Conservation (phyloP, 345 rosid genomes). For the Nasturtium officinale region DNA sequence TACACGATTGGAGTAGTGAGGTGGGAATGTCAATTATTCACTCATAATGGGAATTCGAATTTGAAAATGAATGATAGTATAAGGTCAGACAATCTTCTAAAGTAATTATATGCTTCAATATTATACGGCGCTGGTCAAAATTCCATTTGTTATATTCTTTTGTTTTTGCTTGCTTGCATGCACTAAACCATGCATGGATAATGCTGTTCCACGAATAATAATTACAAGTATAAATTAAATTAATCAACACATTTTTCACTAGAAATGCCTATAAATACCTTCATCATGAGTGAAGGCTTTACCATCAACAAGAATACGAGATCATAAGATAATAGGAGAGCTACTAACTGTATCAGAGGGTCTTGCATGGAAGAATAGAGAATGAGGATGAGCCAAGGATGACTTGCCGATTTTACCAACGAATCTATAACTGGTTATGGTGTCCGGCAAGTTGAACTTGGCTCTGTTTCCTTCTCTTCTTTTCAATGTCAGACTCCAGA, state of each 20-base stretch:
- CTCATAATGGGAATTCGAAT: slow-evolving; percentile 19
- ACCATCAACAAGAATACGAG: slow-evolving; percentile 2
- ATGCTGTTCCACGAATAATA: neutral
- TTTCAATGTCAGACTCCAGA: slow-evolving; percentile 32
- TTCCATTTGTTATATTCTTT: slow-evolving; percentile 3
- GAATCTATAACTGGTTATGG: neutral
- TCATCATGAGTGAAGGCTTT: neutral
- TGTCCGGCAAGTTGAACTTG: slow-evolving; percentile 41
- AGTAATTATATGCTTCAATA: slow-evolving; percentile 21
- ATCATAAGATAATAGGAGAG: slow-evolving; percentile 13
- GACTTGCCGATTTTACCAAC: slow-evolving; percentile 39
- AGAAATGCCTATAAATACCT: slow-evolving; percentile 23
- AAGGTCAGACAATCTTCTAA: slow-evolving; percentile 30
- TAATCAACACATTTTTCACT: neutral
- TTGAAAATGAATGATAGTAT: no score
- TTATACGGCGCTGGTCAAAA: slow-evolving; percentile 27
- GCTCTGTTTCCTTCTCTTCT: slow-evolving; percentile 40
- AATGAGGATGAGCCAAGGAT: slow-evolving; percentile 44
- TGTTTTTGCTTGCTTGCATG: slow-evolving; percentile 24
- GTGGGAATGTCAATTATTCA: slow-evolving; percentile 29
- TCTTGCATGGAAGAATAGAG: slow-evolving; percentile 39
- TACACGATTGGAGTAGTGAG: slow-evolving; percentile 10
- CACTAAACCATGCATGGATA: slow-evolving; percentile 29
- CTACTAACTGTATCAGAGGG: neutral
- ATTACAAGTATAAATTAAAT: neutral